Evolutionary conservation across 202 grass and related monocot genomes (phyloP), one percentile per base, ranked within the genome.

Genomic region (Schoenoplectus triqueter): DNA sequence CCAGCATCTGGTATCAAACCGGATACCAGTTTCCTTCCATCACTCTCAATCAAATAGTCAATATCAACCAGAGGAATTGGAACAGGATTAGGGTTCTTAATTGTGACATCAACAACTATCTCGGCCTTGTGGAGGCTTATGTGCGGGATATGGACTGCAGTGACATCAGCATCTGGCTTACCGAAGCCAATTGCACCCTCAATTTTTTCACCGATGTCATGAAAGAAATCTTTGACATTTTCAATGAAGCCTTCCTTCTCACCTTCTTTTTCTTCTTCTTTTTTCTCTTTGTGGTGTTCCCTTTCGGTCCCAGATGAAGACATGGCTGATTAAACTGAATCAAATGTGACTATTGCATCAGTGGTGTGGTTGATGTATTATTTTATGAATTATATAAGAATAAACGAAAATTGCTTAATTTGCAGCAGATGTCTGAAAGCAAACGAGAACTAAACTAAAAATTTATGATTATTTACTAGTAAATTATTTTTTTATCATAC

Each of bases 181-280:
- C 95, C 92, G 19, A 95, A 93, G 20, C 92, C 82, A 41, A 98
- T 87, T 4, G 86, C 78, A 40, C 88, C 92, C 88, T 98, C 92
- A 39, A 98, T 98, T 85, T 95, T 98, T 78, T 98, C 89, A 8
- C 95, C 92, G 15, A 98, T 90, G 69, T 95, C 92, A 13, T 93
- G 86, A 54, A 95, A 95, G 74, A 98, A 98, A 85, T 89, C 95
- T 87, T 98, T 98, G 11, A 98, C 92, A 74, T 93, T 98, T 59
- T 88, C 92, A 0, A 95, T 79, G 78, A 98, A 98, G 57, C 91
- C 88, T 51, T 89, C 92, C 14, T 80, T 89, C n/a, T 94, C 92
- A 1, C 77, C 89, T 1, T 91, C 83, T 4, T 79, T 84, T 20
- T 82, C 84, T 60, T 87, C 78, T 15, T 91, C 86, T 20, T 89